phyloP scores from a whole-genome alignment of 2,329 filamentous ascomycete species.

The Dactylonectria macrodidyma region DNA sequence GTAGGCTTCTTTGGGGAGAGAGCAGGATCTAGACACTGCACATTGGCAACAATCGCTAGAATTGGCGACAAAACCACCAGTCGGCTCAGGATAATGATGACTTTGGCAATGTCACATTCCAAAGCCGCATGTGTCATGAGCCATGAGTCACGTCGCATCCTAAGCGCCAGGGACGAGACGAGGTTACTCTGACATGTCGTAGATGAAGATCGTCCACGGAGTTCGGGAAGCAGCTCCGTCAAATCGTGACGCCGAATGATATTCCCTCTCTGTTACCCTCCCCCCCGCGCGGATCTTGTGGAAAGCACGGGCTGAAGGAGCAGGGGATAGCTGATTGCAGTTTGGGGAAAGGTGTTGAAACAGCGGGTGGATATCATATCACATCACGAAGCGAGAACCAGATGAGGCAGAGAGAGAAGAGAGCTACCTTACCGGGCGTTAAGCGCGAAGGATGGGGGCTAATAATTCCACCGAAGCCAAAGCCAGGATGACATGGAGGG shows the following conservation, averaged over 20 bases:
- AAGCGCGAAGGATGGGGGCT: conserved; percentile 40
- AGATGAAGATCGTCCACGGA: conserved; percentile 9
- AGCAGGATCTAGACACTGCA: not conserved
- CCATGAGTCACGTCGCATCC: not conserved
- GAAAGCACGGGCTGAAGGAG: not conserved
- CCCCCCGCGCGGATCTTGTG: not conserved
- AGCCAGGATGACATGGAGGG: conserved; percentile 2
- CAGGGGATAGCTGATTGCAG: conserved; percentile 38
- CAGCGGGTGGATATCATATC: conserved; percentile 36
- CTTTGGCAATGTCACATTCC: not conserved
- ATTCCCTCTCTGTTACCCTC: not conserved
- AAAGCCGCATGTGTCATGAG: not conserved
- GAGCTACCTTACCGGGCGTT: conserved; percentile 12
- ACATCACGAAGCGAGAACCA: conserved; percentile 28
- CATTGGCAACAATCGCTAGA: not conserved
- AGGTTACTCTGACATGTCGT: not conserved
- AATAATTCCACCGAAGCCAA: not conserved
- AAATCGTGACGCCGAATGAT: not conserved
- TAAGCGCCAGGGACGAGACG: conserved; percentile 8
- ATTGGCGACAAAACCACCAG: not conserved
- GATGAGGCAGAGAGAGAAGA: not conserved
- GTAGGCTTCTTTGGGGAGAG: not conserved
- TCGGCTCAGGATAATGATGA: not conserved
- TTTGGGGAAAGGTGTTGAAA: conserved; percentile 37
- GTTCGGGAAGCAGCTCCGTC: not conserved